Base-by-base conservation (phyloP, 768 basidiomycete genomes). In the Tylopilus cervinicoccineus region DNA sequence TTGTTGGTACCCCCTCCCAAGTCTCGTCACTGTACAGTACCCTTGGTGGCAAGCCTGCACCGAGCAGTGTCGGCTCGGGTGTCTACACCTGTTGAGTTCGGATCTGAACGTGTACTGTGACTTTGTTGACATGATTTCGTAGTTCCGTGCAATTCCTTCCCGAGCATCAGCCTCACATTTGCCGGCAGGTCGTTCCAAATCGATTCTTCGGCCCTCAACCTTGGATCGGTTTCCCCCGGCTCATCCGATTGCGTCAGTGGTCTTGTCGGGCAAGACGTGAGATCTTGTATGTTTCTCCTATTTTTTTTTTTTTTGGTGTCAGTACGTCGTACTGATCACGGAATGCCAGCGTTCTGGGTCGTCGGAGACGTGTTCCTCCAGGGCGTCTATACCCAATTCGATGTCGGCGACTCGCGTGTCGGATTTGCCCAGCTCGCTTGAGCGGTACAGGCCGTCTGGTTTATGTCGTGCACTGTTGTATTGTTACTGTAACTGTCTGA, bases 351-450 rank as follows among this genome's bases (percentile, higher is more conserved):
- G 3, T 58, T 64, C 32, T 70, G 66, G 69, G 50, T 68, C 28
- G 20, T 69, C 13, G 67, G 70, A 1, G 66, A 67, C 14, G 60
- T 67, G 17, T 74, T 77, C 70, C 58, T 76, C 50, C 59, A 58
- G 42, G 66, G 67, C 14, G 69, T 72, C 24, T 78, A 74, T 47
- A 70, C 73, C 17, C 52, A 53, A 2, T 76, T 75, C 51, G 70
- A 75, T 48, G 51, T 69, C 31, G 65, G 62, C 0, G 66, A 68
- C 36, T 51, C 33, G 3, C 60, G 45, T 19, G 71, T 74, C 8
- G 70, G 72, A 17, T 72, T 75, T 45, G 72, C 71, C 10, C 17
- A 29, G 3, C 53, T 55, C 5, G 50, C 48, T 23, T 43, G 42
- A 43, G 31, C 42, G 27, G n/a, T n/a, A n/a, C n/a, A n/a, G n/a